Conservation (phyloP, 2,329 filamentous ascomycete genomes). For the Calonectria ilicicola region DNA sequence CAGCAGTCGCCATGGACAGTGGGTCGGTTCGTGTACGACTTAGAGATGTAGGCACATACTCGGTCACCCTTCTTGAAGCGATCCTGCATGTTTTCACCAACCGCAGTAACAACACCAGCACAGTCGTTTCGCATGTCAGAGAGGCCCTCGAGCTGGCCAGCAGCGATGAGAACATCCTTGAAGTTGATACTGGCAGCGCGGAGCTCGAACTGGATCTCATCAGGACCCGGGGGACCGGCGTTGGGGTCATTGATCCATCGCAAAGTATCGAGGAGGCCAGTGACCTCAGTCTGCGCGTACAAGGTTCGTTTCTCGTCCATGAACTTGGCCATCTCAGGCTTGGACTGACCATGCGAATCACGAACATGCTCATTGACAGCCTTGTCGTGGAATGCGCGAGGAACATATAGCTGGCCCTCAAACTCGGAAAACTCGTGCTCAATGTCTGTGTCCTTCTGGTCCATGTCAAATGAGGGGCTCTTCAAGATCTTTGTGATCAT, state of each 20-base stretch:
- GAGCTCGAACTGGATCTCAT: constrained; percentile 15
- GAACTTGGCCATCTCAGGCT: constrained; percentile 10
- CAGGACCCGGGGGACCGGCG: constrained; percentile 8
- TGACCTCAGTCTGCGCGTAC: constrained; percentile 3
- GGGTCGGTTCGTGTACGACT: not conserved
- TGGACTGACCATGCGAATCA: constrained; percentile 12
- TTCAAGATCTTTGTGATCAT: constrained; percentile 10
- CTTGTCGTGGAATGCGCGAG: constrained; percentile 16
- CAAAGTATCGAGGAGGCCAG: constrained; percentile 13
- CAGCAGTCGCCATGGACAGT: constrained; percentile 10
- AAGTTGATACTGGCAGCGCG: constrained; percentile 17
- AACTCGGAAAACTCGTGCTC: constrained; percentile 17
- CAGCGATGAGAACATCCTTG: constrained; percentile 14
- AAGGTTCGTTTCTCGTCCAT: constrained; percentile 8
- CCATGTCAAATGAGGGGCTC: constrained; percentile 14
- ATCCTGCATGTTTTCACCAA: constrained; percentile 10
- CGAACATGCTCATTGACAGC: not conserved
- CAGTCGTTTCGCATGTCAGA: constrained; percentile 13
- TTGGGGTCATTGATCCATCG: constrained; percentile 10
- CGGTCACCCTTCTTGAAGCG: constrained; percentile 16
- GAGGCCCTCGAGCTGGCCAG: not conserved
- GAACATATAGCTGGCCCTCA: constrained; percentile 11
- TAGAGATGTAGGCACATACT: constrained; percentile 7
- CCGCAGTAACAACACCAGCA: constrained; percentile 11
- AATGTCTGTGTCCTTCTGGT: not conserved